Percentiles rank a stretch among this genome's conserved stretches.
Evolutionary conservation across 495 filamentous ascomycete species (phyloP).

Genomic region (Annulohypoxylon maeteangense): DNA sequence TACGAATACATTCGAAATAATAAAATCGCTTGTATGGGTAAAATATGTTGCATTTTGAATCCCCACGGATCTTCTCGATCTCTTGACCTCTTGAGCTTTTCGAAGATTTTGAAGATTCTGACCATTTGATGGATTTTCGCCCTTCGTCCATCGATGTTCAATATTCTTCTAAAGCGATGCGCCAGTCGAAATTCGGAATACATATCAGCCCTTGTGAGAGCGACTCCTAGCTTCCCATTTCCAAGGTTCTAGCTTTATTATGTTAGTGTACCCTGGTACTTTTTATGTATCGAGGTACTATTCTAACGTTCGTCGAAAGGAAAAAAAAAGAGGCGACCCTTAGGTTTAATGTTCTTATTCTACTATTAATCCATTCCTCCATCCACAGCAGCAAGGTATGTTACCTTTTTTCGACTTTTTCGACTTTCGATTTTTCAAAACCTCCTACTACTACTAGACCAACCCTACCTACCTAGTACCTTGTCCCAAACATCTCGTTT

Average conservation of each 20-base stretch:
- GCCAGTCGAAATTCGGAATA: not conserved
- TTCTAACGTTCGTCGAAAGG: conserved; percentile 32
- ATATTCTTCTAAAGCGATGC: conserved; percentile 23
- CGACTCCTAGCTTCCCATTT: conserved; percentile 22
- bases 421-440: not conserved
- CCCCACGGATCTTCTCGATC: conserved; percentile 3
- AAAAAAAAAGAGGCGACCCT: conserved; percentile 1
- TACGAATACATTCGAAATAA: conserved; percentile 4
- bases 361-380: conserved; percentile 25
- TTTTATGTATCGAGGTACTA: conserved; percentile 15
- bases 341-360: not conserved
- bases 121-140: not conserved
- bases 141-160: not conserved
- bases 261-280: conserved; percentile 36
- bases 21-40: conserved; percentile 10
- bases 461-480: not conserved
- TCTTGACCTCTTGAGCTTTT: conserved; percentile 4
- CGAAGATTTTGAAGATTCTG: not conserved
- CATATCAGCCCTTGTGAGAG: conserved; percentile 14
- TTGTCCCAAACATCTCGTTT: conserved; percentile 14
- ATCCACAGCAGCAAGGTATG: conserved; percentile 25
- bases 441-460: not conserved
- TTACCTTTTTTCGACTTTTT: conserved; percentile 12
- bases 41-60: conserved; percentile 33
- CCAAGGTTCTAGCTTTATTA: conserved; percentile 13